phyloP scores from a whole-genome alignment of 805 yeast genomes.

The Ogataea nonfermentans region DNA sequence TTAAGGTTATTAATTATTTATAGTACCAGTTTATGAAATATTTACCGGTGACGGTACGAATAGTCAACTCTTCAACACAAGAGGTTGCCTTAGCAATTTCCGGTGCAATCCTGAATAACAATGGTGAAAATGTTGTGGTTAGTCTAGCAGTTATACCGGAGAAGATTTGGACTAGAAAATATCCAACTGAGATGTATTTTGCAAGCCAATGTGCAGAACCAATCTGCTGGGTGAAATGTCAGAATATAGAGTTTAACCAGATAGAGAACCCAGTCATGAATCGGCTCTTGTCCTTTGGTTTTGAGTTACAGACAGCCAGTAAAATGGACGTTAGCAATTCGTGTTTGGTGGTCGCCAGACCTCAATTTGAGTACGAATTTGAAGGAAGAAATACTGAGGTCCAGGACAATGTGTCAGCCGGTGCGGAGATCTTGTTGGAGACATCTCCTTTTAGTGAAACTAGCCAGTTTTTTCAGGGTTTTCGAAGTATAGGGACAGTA shows the following conservation, averaged over 20 bases:
- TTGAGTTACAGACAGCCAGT: constrained; percentile 25
- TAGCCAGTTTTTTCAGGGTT: constrained; percentile 15
- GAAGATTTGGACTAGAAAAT: not conserved
- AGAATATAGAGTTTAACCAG: not conserved
- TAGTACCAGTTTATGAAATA: not conserved
- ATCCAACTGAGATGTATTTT: not conserved
- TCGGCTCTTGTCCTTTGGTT: constrained; percentile 13
- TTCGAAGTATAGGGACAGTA: not conserved
- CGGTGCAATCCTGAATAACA: not conserved
- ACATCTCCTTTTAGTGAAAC: constrained; percentile 26
- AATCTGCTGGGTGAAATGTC: constrained; percentile 1
- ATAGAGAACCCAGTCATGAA: not conserved
- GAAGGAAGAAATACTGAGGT: not conserved
- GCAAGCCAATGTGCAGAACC: not conserved
- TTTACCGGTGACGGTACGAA: not conserved
- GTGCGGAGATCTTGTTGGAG: constrained; percentile 15
- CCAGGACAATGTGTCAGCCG: not conserved
- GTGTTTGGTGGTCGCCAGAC: constrained; percentile 13
- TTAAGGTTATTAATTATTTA: not conserved
- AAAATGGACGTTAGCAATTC: constrained; percentile 29
- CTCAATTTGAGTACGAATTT: constrained; percentile 3
- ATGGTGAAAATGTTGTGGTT: not conserved
- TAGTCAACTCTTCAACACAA: not conserved
- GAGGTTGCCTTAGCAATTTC: not conserved
- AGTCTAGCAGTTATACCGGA: not conserved